Evolutionary conservation across 2,329 filamentous ascomycete species (phyloP).

Genomic region (Mollisia scopiformis): DNA sequence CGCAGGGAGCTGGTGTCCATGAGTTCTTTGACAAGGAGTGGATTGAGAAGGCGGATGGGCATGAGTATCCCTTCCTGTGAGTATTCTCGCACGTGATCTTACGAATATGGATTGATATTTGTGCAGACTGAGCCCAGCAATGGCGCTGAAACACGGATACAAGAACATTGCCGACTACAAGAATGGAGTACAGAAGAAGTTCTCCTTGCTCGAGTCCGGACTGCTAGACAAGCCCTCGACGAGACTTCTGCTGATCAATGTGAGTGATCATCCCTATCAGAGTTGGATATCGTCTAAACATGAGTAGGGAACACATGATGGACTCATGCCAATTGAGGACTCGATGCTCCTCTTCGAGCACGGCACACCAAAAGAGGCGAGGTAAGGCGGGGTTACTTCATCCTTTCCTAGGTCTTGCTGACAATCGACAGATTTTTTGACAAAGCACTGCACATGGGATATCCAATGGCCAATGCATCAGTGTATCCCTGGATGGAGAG

Average conservation of each 20-base stretch:
- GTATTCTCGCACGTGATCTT: conserved; percentile 20
- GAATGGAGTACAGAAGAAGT: conserved; percentile 58
- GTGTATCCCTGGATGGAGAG: conserved; percentile 66
- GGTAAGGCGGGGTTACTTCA: conserved; percentile 40
- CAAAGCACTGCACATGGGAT: conserved; percentile 68
- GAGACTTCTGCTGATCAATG: conserved; percentile 63
- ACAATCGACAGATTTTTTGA: conserved; percentile 50
- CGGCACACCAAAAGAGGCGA: conserved; percentile 65
- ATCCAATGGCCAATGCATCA: conserved; percentile 58
- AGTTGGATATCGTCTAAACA: not conserved
- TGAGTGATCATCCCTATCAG: conserved; percentile 36
- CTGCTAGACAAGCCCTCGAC: conserved; percentile 59
- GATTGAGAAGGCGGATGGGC: conserved; percentile 63
- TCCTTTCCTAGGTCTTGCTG: not conserved
- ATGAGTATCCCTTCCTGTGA: conserved; percentile 66
- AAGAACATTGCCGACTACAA: conserved; percentile 56
- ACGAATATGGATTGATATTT: not conserved
- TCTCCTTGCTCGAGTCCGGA: conserved; percentile 62
- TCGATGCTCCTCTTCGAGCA: conserved; percentile 66
- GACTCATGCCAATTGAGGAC: conserved; percentile 70
- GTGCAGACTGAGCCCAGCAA: conserved; percentile 49
- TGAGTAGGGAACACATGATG: conserved; percentile 60
- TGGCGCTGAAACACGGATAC: conserved; percentile 67
- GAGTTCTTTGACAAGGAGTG: conserved; percentile 62
- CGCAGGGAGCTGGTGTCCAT: conserved; percentile 66